These are phyloP conservation scores for Podospora sp. DNA, from an alignment of 495 filamentous ascomycete species.

Conservation along the genomic window DNA sequence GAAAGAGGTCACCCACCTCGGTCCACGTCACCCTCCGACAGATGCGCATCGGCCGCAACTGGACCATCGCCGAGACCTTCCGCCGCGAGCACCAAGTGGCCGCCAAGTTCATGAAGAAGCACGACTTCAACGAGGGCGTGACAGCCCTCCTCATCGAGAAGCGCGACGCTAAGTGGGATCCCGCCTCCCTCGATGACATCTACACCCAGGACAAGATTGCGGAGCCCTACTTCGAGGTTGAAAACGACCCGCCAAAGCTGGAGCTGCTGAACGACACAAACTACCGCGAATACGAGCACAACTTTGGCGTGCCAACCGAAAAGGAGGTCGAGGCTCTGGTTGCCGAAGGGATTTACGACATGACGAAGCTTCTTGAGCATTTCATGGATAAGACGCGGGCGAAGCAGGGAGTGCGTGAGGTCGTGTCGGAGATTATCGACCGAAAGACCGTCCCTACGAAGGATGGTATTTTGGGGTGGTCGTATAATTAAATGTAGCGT, in stretches of 20 bases:
- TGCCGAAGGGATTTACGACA: conserved; percentile 36
- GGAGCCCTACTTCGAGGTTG: conserved; percentile 60
- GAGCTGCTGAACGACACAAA: conserved; percentile 50
- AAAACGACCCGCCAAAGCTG: conserved; percentile 47
- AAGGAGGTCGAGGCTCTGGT: conserved; percentile 63
- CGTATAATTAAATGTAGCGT: conserved; percentile 17
- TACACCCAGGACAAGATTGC: conserved; percentile 50
- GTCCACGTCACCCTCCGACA: conserved; percentile 80
- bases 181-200: conserved; percentile 66
- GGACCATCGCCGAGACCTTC: conserved; percentile 83
- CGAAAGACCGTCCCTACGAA: conserved; percentile 49
- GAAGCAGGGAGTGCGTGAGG: conserved; percentile 59
- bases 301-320: conserved; percentile 73
- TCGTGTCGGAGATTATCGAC: conserved; percentile 59
- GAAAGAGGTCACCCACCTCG: conserved; percentile 76
- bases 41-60: conserved; percentile 71
- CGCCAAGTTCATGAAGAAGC: conserved; percentile 77
- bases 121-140: conserved; percentile 88
- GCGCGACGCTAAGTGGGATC: conserved; percentile 68
- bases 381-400: conserved; percentile 49
- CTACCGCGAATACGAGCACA: conserved; percentile 50
- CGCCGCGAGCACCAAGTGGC: conserved; percentile 79
- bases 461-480: conserved; percentile 44
- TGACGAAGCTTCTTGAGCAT: conserved; percentile 47
- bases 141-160: conserved; percentile 72